These are phyloP conservation scores for Sporothrix humicola DNA, from an alignment of 2,329 filamentous ascomycete genomes.

Conservation along the genomic window DNA sequence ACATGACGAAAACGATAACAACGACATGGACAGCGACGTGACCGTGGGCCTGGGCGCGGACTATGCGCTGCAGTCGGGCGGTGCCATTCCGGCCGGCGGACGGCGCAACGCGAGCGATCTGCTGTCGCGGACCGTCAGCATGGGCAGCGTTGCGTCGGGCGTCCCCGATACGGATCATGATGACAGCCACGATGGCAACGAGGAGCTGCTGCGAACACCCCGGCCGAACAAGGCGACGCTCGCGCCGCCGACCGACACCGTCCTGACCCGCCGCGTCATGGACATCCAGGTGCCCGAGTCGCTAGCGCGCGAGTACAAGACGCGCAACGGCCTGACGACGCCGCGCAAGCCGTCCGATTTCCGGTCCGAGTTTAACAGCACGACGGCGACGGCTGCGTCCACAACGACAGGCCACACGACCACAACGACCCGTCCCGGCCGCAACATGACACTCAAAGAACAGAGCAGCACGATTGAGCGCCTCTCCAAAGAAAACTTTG, in stretches of 20 bases:
- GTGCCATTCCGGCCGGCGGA: conserved; percentile 67
- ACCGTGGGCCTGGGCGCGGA: conserved; percentile 73
- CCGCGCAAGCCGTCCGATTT: conserved; percentile 60
- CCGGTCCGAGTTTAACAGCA: conserved; percentile 26
- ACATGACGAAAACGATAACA: conserved; percentile 67
- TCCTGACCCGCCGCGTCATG: conserved; percentile 84
- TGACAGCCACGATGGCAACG: conserved; percentile 44
- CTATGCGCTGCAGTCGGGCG: conserved; percentile 81
- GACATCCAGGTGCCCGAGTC: conserved; percentile 92
- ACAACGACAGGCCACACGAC: conserved; percentile 41
- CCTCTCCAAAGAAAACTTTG: conserved; percentile 97
- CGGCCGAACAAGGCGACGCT: conserved; percentile 56
- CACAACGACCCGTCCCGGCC: conserved; percentile 59
- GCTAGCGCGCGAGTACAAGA: conserved; percentile 82
- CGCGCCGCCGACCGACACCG: conserved; percentile 79
- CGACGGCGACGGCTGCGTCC: conserved; percentile 49
- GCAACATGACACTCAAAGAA: conserved; percentile 88
- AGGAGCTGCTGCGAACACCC: conserved; percentile 70
- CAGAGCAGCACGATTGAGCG: conserved; percentile 97
- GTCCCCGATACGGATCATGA: conserved; percentile 51
- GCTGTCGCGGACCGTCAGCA: conserved; percentile 78
- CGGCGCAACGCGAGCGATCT: conserved; percentile 58
- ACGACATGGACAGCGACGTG: conserved; percentile 73
- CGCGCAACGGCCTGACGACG: conserved; percentile 69
- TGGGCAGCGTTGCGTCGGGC: conserved; percentile 84